Conservation (phyloP, 768 basidiomycete species). For the Mycena albidolilacea region DNA sequence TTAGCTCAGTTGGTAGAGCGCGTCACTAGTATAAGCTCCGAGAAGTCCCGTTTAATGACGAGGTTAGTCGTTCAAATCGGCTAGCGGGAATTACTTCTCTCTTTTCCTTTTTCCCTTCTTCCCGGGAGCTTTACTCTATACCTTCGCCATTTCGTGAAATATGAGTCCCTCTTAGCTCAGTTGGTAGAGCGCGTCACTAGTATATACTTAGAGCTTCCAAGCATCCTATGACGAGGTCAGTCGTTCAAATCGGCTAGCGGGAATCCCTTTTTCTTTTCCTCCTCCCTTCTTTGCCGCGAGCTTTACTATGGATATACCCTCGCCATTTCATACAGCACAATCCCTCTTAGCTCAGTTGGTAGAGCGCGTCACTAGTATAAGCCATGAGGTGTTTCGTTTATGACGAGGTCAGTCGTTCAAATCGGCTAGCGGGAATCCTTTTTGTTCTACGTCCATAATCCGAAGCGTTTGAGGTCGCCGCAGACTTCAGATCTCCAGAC, state of each 20-base stretch:
- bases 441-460: background rate
- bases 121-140: background rate
- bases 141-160: too few relatives aligned
- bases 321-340: too few relatives aligned
- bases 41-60: too few relatives aligned
- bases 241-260: slow-evolving; percentile 40
- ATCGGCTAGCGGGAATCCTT: slow-evolving; percentile 36
- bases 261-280: slow-evolving; percentile 17
- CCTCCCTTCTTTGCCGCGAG: too few relatives aligned
- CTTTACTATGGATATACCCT: background rate
- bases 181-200: slow-evolving; percentile 72
- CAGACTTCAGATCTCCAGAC: too few relatives aligned
- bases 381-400: background rate
- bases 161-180: slow-evolving; percentile 59
- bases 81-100: slow-evolving; percentile 38
- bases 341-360: slow-evolving; percentile 66
- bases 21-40: slow-evolving; percentile 69
- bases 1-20: slow-evolving; percentile 73
- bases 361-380: slow-evolving; percentile 69
- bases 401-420: slow-evolving; percentile 40
- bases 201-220: slow-evolving; percentile 38
- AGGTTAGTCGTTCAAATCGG: slow-evolving; percentile 41
- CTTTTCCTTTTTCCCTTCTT: background rate
- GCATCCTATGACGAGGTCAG: slow-evolving; percentile 32
- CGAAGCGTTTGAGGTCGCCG: too few relatives aligned